Evolutionary conservation across 2,329 filamentous ascomycete genomes (phyloP).

Genomic region (Sodiomyces alkalinus): DNA sequence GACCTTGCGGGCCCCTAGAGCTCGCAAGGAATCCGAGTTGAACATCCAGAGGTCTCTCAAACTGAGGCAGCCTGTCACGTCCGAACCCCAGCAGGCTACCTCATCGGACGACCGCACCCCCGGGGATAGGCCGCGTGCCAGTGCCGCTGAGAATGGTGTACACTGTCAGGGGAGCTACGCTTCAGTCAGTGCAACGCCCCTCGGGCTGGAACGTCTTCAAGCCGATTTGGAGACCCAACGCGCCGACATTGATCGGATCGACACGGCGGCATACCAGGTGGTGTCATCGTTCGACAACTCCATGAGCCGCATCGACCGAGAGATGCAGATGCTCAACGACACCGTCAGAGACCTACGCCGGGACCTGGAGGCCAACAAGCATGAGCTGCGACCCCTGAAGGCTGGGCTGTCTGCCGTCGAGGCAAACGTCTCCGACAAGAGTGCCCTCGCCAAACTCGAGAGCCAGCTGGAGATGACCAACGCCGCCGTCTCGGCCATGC

Average conservation of each 20-base stretch:
- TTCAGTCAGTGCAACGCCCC: not conserved
- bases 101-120: too few species aligned
- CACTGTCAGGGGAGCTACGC: not conserved
- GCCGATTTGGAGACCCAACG: slow-evolving; percentile 17
- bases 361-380: slow-evolving; percentile 9
- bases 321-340: slow-evolving; percentile 17
- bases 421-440: slow-evolving; percentile 4
- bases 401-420: slow-evolving; percentile 10
- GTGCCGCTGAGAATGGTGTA: too few species aligned
- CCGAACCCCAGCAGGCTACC: not conserved
- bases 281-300: slow-evolving; percentile 20
- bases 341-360: slow-evolving; percentile 12
- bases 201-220: slow-evolving; percentile 11
- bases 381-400: slow-evolving; percentile 14
- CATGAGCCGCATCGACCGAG: slow-evolving; percentile 17
- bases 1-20: slow-evolving; percentile 6
- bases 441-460: slow-evolving; percentile 9
- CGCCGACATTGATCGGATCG: slow-evolving; percentile 20
- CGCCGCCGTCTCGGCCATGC: slow-evolving; percentile 9
- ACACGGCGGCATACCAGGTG: slow-evolving; percentile 20
- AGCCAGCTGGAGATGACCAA: slow-evolving; percentile 11
- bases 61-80: slow-evolving; percentile 11
- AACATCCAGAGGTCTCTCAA: slow-evolving; percentile 17
- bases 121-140: too few species aligned
- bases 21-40: slow-evolving; percentile 11